Conservation (phyloP, 305 asterid species). For the Solanum hybrid region DNA sequence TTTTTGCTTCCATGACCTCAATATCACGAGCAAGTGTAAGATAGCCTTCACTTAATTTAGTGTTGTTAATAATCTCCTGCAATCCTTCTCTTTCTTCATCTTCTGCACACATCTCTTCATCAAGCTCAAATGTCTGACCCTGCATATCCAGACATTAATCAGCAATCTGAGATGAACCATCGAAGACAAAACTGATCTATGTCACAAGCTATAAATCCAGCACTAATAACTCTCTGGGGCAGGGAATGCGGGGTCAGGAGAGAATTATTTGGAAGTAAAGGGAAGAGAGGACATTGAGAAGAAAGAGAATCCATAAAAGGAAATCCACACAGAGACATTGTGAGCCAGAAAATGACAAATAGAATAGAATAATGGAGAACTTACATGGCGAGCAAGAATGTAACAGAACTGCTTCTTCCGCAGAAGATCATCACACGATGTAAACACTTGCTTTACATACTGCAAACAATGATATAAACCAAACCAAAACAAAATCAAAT, state of each 20-base stretch:
- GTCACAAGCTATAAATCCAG: neutral
- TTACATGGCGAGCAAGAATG: slow-evolving; percentile 92
- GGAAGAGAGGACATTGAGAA: neutral
- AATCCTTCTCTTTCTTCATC: slow-evolving; percentile 75
- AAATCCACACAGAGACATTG: neutral
- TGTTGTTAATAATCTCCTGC: slow-evolving; percentile 69
- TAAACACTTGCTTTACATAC: slow-evolving; percentile 80
- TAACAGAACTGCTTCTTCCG: slow-evolving; percentile 77
- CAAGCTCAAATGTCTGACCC: slow-evolving; percentile 80
- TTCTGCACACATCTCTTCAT: slow-evolving; percentile 43
- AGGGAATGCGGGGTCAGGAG: neutral
- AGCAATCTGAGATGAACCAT: neutral
- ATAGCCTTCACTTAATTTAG: slow-evolving; percentile 84
- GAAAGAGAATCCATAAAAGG: neutral
- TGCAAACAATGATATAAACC: slow-evolving; percentile 30
- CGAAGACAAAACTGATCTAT: neutral
- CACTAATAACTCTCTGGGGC: neutral
- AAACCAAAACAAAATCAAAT: neutral
- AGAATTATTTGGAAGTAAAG: neutral
- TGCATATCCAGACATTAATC: slow-evolving; percentile 21
- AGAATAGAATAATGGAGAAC: slow-evolving; percentile 11
- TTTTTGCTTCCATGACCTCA: slow-evolving; percentile 98
- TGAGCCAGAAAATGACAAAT: neutral
- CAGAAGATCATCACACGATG: slow-evolving; percentile 47
- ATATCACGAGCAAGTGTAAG: slow-evolving; percentile 98